Conservation (phyloP, 768 basidiomycete species). For the Collybia mongolica region DNA sequence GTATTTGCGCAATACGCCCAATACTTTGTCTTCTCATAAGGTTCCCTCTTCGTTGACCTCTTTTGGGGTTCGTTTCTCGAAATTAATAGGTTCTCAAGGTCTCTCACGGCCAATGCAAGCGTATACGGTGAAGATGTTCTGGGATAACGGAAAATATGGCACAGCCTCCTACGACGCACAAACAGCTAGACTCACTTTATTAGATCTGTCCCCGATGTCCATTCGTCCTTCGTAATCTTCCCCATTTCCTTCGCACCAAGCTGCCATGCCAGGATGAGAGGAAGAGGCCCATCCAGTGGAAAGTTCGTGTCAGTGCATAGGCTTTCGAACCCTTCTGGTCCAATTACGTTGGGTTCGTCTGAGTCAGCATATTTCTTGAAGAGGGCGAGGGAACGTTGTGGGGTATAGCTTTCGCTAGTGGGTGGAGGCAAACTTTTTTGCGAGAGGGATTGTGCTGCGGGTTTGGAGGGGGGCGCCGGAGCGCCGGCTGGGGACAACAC, state of each 20-base stretch:
- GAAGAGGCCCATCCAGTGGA: conserved; percentile 69
- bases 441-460: conserved; percentile 13
- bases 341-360: conserved; percentile 59
- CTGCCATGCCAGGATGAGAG: conserved; percentile 78
- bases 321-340: conserved; percentile 68
- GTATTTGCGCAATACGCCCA: conserved; percentile 45
- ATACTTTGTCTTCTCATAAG: conserved; percentile 57
- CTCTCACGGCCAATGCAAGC: conserved; percentile 50
- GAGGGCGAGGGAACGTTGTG: conserved; percentile 47
- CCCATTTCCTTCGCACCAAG: conserved; percentile 70
- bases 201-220: conserved; percentile 53
- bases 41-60: conserved; percentile 39
- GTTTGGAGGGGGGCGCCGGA: conserved; percentile 10
- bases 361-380: conserved; percentile 61
- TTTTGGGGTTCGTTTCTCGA: conserved; percentile 41
- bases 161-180: background rate
- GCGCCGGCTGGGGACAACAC: conserved; percentile 6
- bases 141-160: background rate
- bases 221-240: conserved; percentile 66
- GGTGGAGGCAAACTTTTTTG: conserved; percentile 10
- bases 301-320: conserved; percentile 72
- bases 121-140: conserved; percentile 45
- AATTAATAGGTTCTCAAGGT: conserved; percentile 67
- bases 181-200: conserved; percentile 29
- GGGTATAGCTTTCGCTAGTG: conserved; percentile 44